phyloP scores from a whole-genome alignment of 495 filamentous ascomycete genomes.

The Talaromyces trachyspermus region DNA sequence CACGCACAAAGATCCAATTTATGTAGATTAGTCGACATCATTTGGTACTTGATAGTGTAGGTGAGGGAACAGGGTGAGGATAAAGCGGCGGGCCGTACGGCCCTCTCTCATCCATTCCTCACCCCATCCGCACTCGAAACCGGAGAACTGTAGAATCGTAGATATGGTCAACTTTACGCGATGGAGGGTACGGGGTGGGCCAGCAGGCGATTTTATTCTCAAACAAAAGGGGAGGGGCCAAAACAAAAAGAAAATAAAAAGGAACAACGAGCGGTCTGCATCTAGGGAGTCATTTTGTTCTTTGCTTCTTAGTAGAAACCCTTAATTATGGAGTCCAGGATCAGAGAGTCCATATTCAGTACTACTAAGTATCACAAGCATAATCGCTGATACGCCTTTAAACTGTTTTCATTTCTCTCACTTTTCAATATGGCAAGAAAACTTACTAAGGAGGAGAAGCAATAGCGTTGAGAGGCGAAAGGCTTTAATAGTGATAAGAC shows the following conservation, averaged over 20 bases:
- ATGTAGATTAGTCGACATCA: background rate
- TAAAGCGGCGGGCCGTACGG: too few relatives aligned
- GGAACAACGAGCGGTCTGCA: background rate
- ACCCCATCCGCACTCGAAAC: too few relatives aligned
- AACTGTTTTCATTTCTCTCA: background rate
- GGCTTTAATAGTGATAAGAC: background rate
- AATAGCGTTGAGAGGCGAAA: too few relatives aligned
- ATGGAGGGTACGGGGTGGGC: background rate
- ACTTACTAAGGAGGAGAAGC: background rate
- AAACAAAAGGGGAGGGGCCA: too few relatives aligned
- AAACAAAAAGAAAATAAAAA: background rate
- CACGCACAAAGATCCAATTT: background rate
- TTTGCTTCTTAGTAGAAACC: background rate
- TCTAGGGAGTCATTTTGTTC: background rate
- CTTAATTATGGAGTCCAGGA: too few relatives aligned
- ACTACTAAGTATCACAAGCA: too few relatives aligned
- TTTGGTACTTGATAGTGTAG: background rate
- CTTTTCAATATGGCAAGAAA: background rate
- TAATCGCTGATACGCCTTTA: background rate
- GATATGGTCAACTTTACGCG: background rate
- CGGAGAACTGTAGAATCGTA: conserved; percentile 16
- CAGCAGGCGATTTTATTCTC: background rate
- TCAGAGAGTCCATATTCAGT: too few relatives aligned
- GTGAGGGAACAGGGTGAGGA: too few relatives aligned
- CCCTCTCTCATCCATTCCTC: too few relatives aligned